Evolutionary conservation across 2,329 filamentous ascomycete species (phyloP), one percentile per base, ranked within the genome.

Genomic region (Penicillium glabrum): DNA sequence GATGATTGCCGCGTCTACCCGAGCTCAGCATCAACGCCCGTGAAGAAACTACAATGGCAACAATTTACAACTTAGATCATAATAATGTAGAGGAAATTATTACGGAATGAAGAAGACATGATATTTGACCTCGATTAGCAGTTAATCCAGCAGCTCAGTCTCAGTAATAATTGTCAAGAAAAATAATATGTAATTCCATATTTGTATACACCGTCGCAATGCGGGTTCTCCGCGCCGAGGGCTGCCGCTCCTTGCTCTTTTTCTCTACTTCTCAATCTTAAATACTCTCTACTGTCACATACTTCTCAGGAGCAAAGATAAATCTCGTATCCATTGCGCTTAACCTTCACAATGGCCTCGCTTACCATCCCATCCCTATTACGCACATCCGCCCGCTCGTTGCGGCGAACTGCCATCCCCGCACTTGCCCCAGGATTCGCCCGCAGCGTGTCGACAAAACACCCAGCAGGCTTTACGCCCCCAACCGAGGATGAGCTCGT

Each of bases 401-500:
- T 72, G 24, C 59, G 64, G 51, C 62, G 65, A 49, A 67, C 62
- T 48, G 68, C 67, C 58, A 59, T 72, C 63, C 67, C 61, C 69
- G 67, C 55, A 64, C 51, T 66, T 62, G 69, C 65, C 63, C 69
- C 63, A 26, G 53, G 47, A 58, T 65, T 66, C 65, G 66, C 63
- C 55, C 69, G 73, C 24, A 65, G 70, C 9, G 83, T 86, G 56
- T 92, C 91, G 16, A 85, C 82, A 23, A 90, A 90, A 71, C 87
- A 89, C 69, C 86, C 87, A 3, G 79, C 80, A 53, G 82, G 82
- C 63, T 89, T 89, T 71, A 77, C 76, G 3, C 81, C 86, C 11
- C 92, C 92, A 0, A 82, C 88, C 1, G 78, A 84, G 45, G 82
- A 87, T 56, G 92, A 96, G 54, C 82, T 96, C 8, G 77, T 87